Base-by-base conservation (phyloP, 805 yeast genomes). In the Nakazawaea pomicola region DNA sequence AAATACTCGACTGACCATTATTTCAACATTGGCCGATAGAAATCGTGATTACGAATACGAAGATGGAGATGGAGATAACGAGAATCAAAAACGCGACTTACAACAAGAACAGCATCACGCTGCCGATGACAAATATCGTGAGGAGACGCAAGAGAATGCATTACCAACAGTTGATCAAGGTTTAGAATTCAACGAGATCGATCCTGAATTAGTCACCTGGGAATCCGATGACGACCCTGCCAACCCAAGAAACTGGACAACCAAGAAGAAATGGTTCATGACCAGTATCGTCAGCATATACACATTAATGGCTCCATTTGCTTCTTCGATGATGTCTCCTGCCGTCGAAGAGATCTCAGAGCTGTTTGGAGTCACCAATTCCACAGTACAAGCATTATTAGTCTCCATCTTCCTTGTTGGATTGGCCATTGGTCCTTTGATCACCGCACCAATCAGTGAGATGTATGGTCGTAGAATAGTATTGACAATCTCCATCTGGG, bases 181-280 rank as follows among this genome's bases (percentile, higher is more conserved):
- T 20, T 64, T 62, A 7, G 83, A 79, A 50, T 78, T 72, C 53
- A 61, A 62, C 24, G 54, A 57, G 4, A 58, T 76, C 8, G 86
- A 81, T 50, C 86, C 85, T 0, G 85, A 81, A 50, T 60, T 81
- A 36, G 78, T 81, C 9, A 72, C 84, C 1, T 81, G 86, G 86
- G 76, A 78, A 24, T 78, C 80, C 3, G 69, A 67, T 14, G 70
- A 74, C 39, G 89, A 81, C 51, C 78, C 80, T 0, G 61, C 58
- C 11, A 70, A 76, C 53, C 87, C 89, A n/a, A 60, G 83, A 44
- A 81, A 81, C 55, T 81, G 86, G 86, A 21, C 69, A 0, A 19
- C 40, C 1, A 14, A 41, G 3, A 52, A 61, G 33, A 79, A 80
- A 51, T 56, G 68, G 51, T 44, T 54, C 12, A 67, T 72, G 37